Base-by-base conservation (phyloP, 2,329 filamentous ascomycete species). In the Metarhizium sp. region DNA sequence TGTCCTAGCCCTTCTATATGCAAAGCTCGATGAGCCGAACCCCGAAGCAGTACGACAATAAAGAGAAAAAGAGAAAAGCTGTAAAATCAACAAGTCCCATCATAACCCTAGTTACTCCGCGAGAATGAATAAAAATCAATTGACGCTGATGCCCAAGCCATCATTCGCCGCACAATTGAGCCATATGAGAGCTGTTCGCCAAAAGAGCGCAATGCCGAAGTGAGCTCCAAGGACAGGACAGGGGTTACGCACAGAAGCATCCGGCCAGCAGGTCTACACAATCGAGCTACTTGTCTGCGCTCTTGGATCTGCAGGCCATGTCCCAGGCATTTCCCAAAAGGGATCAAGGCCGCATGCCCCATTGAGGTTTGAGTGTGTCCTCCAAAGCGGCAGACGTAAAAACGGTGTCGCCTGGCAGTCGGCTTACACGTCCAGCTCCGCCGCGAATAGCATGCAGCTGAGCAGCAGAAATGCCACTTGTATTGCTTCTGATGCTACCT, bases 401-500 rank as follows among this genome's bases (percentile, higher is more conserved):
- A 56, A 95, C 89, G 47, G 86, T 81, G 62, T 92, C 90, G 56
- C 84, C 85, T 0, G 92, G 91, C 58, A 96, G 80, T 51, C 88
- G 85, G 67, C 89, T 94, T 60, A 96, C 83, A 59, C 92, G 88
- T 65, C 95, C 92, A 49, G 90, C 91, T 60, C 92, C 92, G 56
- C 75, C 81, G 60, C 91, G 88, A 63, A 96, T 85, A 63, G 89
- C 87, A 58, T 84, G 76, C 52, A 83, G 73, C 66, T 91, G 82
- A 52, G 79, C 73, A 4, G 82, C 78, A 5, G 90, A 95, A 63
- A 95, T 85, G 52, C 88, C 90, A 71, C 88, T 75, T 16, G 65
- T 67, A 74, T 89, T 90, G 72, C 88, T 75, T 57, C 63, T 65
- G 61, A 87, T 85, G 64, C 83, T 86, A 55, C 85, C 85, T 1